These are phyloP conservation scores for Hemerocallis citrina DNA, from an alignment of 106 monocot genomes.

Conservation along the genomic window DNA sequence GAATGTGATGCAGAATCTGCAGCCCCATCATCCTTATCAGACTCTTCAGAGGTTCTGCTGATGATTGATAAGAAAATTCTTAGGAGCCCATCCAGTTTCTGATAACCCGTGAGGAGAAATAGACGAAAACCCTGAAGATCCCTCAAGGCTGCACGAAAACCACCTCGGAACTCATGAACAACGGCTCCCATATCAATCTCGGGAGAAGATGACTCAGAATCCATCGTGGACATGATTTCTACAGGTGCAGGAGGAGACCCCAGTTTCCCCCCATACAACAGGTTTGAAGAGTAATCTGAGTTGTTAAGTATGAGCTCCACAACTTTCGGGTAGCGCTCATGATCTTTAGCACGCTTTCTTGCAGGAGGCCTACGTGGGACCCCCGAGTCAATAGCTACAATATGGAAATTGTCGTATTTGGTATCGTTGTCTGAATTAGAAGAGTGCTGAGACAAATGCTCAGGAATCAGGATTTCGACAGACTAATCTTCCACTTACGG, in stretches of 20 bases:
- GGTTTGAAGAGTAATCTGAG: conserved; percentile 46
- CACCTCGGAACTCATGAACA: conserved; percentile 67
- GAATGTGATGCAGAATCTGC: conserved; percentile 24
- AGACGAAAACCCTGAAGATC: conserved; percentile 79
- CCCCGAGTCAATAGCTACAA: conserved; percentile 87
- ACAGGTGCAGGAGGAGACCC: conserved; percentile 42
- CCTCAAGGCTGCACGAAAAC: conserved; percentile 74
- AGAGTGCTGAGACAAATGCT: conserved; percentile 12
- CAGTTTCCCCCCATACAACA: conserved; percentile 62
- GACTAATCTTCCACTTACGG: conserved; percentile 23
- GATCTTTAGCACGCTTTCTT: conserved; percentile 72
- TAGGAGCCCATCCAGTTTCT: conserved; percentile 78
- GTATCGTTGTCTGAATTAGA: conserved; percentile 10
- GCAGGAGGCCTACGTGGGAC: conserved; percentile 87
- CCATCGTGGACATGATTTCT: conserved; percentile 9
- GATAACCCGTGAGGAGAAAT: conserved; percentile 72
- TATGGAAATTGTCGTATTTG: conserved; percentile 22
- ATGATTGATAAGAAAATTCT: conserved; percentile 51
- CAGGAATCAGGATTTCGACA: conserved; percentile 5
- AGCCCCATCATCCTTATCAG: conserved; percentile 60
- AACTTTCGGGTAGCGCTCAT: conserved; percentile 67
- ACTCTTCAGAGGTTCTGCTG: conserved; percentile 43
- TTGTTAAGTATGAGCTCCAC: conserved; percentile 83
- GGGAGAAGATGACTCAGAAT: conserved; percentile 22
- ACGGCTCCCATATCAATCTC: conserved; percentile 34